Base-by-base conservation (phyloP, 345 rosid genomes). In the Camelina neglecta region DNA sequence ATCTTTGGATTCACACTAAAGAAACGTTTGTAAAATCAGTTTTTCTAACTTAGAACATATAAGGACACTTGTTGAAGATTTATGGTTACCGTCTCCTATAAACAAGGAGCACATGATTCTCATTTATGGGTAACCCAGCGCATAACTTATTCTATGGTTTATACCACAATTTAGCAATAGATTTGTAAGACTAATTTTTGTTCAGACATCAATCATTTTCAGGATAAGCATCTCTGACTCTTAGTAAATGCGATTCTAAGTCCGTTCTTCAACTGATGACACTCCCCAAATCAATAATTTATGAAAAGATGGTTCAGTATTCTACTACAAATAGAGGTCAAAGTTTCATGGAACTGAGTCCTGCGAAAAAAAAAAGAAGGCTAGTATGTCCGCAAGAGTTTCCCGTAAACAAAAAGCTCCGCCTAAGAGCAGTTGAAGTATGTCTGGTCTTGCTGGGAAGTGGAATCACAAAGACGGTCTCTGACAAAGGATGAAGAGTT, bases 401-500 rank as follows among this genome's bases (percentile, higher is more conserved):
- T 36, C 42, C 75, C 51, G 35, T 15, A 8, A 70, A 69, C 75
- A 61, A 65, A 53, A 56, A 20, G 41, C 71, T 29, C 71, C 36
- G 54, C 54, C 53, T 61, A 33, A 63, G 36, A 65, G 67, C 72
- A 71, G 55, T 64, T 57, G 8, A 26, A 38, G 26, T 69, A 58
- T 51, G 69, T 47, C 18, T 18, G 18, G 18, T 18, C 76, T 71
- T 15, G 6, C 29, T 3, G 49, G 12, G 69, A 21, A 61, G 72
- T 58, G 73, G 50, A 67, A 60, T 86, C 86, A 91, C 15, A 81
- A 70, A 38, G 93, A 93, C 49, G 94, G 93, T 81, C 90, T 87
- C 83, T 92, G 97, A 69, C 97, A 92, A 21, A 92, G 89, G 55
- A 90, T 59, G 76, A 92, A 92, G 59, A 94, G 91, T 80, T 94